A percentile compares a stretch with the other conserved stretches of the same genome.
Evolutionary conservation across 257 asterid genomes (phyloP).

Genomic region (Solanum bukasovii): DNA sequence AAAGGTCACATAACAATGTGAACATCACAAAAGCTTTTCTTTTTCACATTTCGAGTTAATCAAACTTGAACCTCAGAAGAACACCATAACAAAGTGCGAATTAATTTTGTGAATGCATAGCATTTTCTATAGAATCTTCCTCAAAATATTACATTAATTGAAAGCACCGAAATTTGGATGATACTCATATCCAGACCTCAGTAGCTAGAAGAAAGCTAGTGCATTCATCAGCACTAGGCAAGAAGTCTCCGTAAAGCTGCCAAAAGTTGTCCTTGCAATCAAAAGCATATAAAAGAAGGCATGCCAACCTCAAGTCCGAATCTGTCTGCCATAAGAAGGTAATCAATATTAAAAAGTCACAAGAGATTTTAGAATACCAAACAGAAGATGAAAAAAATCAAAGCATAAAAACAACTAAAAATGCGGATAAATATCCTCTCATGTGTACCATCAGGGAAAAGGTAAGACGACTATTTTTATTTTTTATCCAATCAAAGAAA

Average conservation of each 20-base stretch:
- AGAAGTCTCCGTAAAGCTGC: conserved; percentile 93
- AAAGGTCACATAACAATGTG: background rate
- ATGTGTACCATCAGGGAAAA: background rate
- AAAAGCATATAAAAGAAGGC: conserved; percentile 73
- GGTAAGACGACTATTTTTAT: background rate
- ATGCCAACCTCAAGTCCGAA: conserved; percentile 93
- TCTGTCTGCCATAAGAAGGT: conserved; percentile 62
- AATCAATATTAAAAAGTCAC: conserved; percentile 7
- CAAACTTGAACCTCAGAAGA: background rate
- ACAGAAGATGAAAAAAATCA: background rate
- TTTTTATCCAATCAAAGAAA: background rate
- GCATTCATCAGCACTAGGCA: conserved; percentile 83
- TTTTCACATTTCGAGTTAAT: background rate
- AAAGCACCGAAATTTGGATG: background rate
- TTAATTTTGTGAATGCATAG: background rate
- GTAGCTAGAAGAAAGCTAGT: conserved; percentile 90
- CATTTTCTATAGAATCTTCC: background rate
- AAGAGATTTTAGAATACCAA: background rate
- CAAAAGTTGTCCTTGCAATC: conserved; percentile 95
- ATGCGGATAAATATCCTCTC: background rate
- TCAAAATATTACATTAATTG: background rate
- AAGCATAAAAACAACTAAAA: background rate
- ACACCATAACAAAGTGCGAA: background rate
- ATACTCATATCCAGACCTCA: conserved; percentile 48
- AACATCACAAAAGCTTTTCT: background rate